Conservation (phyloP, 192 early-diverging fungal genomes). For the Haplosporangium gracile region DNA sequence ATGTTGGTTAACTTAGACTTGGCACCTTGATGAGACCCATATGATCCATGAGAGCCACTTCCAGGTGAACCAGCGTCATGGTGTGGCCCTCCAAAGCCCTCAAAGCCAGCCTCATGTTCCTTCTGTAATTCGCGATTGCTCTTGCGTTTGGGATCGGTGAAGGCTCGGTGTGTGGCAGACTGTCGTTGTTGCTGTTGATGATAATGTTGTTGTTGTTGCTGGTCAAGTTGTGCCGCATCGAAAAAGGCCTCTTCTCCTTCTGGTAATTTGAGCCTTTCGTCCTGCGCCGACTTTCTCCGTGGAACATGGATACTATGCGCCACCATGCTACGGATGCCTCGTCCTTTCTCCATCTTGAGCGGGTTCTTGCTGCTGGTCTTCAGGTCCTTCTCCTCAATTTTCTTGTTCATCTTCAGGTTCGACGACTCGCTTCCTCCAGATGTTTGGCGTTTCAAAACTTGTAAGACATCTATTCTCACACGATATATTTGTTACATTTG, state of each 20-base stretch:
- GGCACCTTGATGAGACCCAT: constrained; percentile 7
- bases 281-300: constrained; percentile 44
- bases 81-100: neutral
- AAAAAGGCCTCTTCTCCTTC: constrained; percentile 13
- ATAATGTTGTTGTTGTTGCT: neutral
- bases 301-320: constrained; percentile 53
- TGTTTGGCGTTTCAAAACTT: constrained; percentile 42
- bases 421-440: constrained; percentile 27
- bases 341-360: constrained; percentile 39
- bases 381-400: constrained; percentile 48
- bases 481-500: neutral
- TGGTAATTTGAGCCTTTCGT: constrained; percentile 34
- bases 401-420: constrained; percentile 53
- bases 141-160: constrained; percentile 7
- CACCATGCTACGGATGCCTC: constrained; percentile 52
- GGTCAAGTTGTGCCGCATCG: neutral
- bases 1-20: constrained; percentile 48
- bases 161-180: neutral
- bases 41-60: neutral
- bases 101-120: constrained; percentile 11
- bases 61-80: constrained; percentile 25
- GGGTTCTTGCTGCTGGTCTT: constrained; percentile 36
- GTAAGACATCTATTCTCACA: constrained; percentile 24
- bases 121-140: constrained; percentile 31
- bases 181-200: neutral